Conservation (phyloP, 768 basidiomycete genomes). For the Sporobolomyces pararoseus region DNA sequence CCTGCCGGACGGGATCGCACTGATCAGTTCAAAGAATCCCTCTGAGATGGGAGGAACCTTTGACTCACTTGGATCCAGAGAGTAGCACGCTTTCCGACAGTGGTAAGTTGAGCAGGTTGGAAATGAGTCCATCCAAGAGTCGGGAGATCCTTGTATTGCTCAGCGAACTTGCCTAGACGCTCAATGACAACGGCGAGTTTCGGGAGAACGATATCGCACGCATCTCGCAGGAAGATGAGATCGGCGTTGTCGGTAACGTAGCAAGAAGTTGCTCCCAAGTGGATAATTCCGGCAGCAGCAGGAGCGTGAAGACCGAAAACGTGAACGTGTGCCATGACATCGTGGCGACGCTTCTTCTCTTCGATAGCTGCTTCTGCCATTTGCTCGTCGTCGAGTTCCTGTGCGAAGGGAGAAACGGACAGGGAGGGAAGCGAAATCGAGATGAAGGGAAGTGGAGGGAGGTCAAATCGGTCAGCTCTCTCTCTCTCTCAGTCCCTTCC, state of each 20-base stretch:
- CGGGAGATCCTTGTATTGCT: constrained; percentile 78
- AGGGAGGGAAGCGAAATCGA: not conserved
- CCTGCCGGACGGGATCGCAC: constrained; percentile 53
- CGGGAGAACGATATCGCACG: constrained; percentile 72
- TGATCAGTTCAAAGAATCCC: not conserved
- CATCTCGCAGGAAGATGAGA: constrained; percentile 89
- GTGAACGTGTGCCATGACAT: constrained; percentile 99
- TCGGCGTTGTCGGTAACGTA: constrained; percentile 99
- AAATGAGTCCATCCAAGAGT: constrained; percentile 98
- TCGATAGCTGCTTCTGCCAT: constrained; percentile 87
- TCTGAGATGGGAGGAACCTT: not conserved
- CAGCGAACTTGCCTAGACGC: constrained; percentile 77
- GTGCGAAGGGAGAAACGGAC: not conserved
- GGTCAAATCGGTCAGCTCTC: no score
- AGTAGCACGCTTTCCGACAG: constrained; percentile 93
- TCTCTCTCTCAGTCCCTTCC: no score
- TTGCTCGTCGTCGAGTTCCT: constrained; percentile 82
- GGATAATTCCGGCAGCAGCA: constrained; percentile 45
- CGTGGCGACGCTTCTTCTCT: constrained; percentile 95
- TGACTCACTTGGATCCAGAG: constrained; percentile 81
- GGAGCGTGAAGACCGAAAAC: constrained; percentile 59
- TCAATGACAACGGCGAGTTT: constrained; percentile 88
- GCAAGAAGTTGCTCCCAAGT: constrained; percentile 94
- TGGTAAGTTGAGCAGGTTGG: constrained; percentile 96
- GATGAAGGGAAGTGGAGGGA: not conserved